Evolutionary conservation across 306 rosid genomes (phyloP), one percentile per base, ranked within the genome.

Genomic region (Cucumis hystrix): DNA sequence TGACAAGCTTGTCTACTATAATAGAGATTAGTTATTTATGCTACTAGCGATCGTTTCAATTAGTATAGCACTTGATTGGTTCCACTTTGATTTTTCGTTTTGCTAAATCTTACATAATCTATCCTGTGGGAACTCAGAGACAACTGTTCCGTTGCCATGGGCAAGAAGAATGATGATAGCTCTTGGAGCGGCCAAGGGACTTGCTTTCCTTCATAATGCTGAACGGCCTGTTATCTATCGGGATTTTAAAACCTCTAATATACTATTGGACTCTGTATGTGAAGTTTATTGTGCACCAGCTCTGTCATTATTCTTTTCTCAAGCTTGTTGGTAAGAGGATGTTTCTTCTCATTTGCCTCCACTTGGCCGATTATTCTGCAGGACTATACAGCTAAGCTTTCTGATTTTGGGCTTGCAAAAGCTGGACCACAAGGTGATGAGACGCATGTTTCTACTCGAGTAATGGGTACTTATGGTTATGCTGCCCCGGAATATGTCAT

Each of bases 341-440:
- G 33, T 41, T 60, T 82, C 30, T 17, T 77, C 15, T 71, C 64
- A 80, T 84, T 52, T 54, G 30, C 81, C 56, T 66, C 25, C 58
- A 25, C 54, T 14, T 66, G 63, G 49, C 75, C 78, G 30, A 77
- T 82, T 69, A 68, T 75, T 79, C 41, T 80, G 79, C 84, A 93
- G 98, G 98, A 93, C 81, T 93, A 93, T 84, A 86, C 98, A 33
- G 96, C 98, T 67, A 93, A 93, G 89, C 98, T 93, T 74, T 93
- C 98, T 77, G 98, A 93, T 86, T 93, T 93, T 72, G 98, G 98
- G 78, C 87, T 93, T 6, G 98, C 98, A 52, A 93, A 93, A 90
- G 98, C 98, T 77, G 98, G 98, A 86, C 98, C 98, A 13, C 97
- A 91, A 81, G 98, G 98, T 70, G 98, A 93, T 78, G 98, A 93